Evolutionary conservation across 331 rosid genomes (phyloP).

Genomic region (Malus hybrid): DNA sequence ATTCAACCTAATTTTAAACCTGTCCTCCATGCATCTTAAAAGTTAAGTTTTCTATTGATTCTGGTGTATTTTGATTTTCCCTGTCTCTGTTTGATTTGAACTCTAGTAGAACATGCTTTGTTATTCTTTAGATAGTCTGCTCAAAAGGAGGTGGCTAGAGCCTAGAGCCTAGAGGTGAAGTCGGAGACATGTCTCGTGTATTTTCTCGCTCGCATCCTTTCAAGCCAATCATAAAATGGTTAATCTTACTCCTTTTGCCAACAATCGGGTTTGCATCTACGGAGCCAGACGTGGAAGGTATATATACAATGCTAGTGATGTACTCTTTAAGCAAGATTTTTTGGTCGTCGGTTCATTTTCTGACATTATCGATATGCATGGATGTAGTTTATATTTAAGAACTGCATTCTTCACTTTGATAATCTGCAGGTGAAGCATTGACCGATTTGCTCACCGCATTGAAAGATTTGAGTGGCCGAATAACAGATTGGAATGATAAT

Average conservation of each 20-base stretch:
- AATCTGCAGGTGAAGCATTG: slow-evolving; percentile 69
- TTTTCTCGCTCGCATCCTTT: slow-evolving; percentile 22
- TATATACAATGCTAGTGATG: neutral
- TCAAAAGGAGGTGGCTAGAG: neutral
- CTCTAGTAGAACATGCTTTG: no score
- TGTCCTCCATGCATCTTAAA: no score
- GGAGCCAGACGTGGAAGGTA: slow-evolving; percentile 90
- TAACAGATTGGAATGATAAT: slow-evolving; percentile 58
- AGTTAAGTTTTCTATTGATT: no score
- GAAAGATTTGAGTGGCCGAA: slow-evolving; percentile 50
- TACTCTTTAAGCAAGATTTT: neutral
- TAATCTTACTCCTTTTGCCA: slow-evolving; percentile 39
- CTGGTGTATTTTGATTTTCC: no score
- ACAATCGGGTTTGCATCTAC: slow-evolving; percentile 36
- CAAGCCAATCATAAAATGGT: slow-evolving; percentile 42
- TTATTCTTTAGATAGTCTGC: neutral
- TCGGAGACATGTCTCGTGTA: slow-evolving; percentile 27
- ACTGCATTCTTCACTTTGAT: slow-evolving; percentile 2
- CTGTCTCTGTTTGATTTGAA: no score
- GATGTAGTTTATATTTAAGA: neutral
- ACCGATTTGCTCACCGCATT: slow-evolving; percentile 40
- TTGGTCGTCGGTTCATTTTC: neutral
- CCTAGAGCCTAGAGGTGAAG: no score
- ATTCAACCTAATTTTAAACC: no score
- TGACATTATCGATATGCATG: neutral